Evolutionary conservation across 2,329 filamentous ascomycete species (phyloP), one percentile per base, ranked within the genome.

Genomic region (Sporothrix luriei): DNA sequence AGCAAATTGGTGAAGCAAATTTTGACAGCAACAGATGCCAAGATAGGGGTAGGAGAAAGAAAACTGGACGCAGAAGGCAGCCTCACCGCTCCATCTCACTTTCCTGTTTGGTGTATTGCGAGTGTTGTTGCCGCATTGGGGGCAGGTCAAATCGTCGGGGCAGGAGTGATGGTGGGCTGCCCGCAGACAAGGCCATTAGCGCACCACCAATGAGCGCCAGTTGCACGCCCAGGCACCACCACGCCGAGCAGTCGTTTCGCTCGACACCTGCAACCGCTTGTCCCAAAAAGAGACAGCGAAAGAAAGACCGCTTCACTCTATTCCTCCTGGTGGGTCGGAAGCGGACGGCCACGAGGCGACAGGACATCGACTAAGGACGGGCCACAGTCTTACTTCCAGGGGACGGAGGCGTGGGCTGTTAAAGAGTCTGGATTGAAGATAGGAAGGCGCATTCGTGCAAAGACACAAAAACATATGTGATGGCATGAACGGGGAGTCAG

Each of bases 271-370:
- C 62, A 46, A 48, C 52, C 62, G 26, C 62, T 54, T 66, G 64
- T 13, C 49, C 51, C 6, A 29, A 13, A 67, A 43, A 66, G 64
- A 55, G 65, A 67, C 33, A 67, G 65, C 66, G 66, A 68, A 54
- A 61, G 54, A 68, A 66, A 66, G 33, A 49, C 64, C 64, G 64
- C 64, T 66, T 51, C 51, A 55, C 64, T n/a, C 26, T 38, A 21
- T n/a, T 51, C 7, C 4, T 55, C 33, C 21, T 61, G 62, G 67
- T 69, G 70, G 70, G 70, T 66, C 61, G 66, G 46, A 71, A 66
- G 64, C 52, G 43, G 52, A 68, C 61, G 66, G 61, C 51, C 29
- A 33, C 3, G 33, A 26, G 10, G 10, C 24, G 21, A 14, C n/a
- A 26, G 52, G 29, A 66, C 3, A 6, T 33, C 33, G 33, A 7